Evolutionary conservation across 805 yeast species (phyloP), one percentile per base, ranked within the genome.

Genomic region (Ogataea salicorniae): DNA sequence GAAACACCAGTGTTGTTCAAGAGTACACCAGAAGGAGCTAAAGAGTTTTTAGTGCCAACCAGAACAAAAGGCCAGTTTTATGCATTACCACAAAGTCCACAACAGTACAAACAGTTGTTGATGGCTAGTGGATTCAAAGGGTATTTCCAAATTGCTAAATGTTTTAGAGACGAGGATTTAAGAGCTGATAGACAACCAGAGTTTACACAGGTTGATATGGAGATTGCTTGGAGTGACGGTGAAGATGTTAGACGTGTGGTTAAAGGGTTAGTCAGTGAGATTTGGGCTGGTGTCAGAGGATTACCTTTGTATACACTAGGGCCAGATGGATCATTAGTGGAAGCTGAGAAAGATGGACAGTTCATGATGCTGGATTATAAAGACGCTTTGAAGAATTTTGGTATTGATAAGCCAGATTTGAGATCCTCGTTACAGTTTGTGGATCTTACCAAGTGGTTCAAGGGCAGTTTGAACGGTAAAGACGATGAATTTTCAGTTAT

Each of bases 1-100:
- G 99, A 92, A 62, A 94, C 99, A 0, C 99, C 99, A 1, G 64
- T 92, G 6, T 68, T 94, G 29, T 94, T 94, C 74, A 91, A 94
- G 61, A 87, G 96, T 1, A 94, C 99, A 0, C 99, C 99, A 0
- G 99, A 94, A 66, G 99, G 99, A 15, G 99, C 99, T 1, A 74
- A 95, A 36, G 99, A 94, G 66, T 94, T 92, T 63, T 67, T 94
- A 42, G 97, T 94, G 0, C 99, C 99, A 1, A 88, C 97, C 0
- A 75, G 98, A 54, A 69, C 39, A 11, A 29, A 23, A 2, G 68
- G 72, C 26, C 60, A 66, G 17, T 85, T 87, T 64, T 94, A 92
- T 63, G 97, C 99, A 0, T 72, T 94, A 29, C 97, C 98, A 0
- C 99, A 94, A 64, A 88, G 97, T 15, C 99, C 99, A 0, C 99